Evolutionary conservation across 768 basidiomycete species (phyloP).

Genomic region (Tulasnella sp.): DNA sequence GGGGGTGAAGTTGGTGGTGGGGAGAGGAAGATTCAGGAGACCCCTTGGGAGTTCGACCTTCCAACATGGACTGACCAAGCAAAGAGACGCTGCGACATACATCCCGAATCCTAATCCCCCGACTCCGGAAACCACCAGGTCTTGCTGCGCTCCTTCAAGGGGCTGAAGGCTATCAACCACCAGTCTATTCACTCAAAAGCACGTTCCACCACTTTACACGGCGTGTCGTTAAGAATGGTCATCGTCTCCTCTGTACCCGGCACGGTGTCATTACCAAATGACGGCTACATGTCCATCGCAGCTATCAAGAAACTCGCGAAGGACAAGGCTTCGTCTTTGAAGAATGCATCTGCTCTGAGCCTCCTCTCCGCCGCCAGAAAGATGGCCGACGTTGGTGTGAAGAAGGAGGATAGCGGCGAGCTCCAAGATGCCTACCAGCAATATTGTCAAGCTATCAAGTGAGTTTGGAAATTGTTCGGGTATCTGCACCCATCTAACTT

Average conservation of each 20-base stretch:
- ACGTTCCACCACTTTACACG: not conserved
- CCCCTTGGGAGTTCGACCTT: not conserved
- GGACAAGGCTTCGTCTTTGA: conserved; percentile 44
- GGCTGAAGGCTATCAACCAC: not conserved
- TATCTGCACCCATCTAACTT: not conserved
- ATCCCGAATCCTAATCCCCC: conserved; percentile 1
- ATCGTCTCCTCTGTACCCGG: conserved; percentile 13
- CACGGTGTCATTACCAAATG: conserved; percentile 7
- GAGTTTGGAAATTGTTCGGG: not conserved
- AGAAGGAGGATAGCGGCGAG: conserved; percentile 17
- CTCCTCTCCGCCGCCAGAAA: conserved; percentile 56
- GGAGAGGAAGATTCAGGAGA: not conserved
- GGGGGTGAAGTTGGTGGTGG: not conserved
- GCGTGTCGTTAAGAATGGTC: conserved; percentile 2
- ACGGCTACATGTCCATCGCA: conserved; percentile 9
- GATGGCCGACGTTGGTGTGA: conserved; percentile 35
- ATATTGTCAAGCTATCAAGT: conserved; percentile 18
- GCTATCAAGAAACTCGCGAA: conserved; percentile 42
- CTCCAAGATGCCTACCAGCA: conserved; percentile 18
- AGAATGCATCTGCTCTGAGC: conserved; percentile 50
- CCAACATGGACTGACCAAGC: conserved; percentile 8
- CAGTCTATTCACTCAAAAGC: not conserved
- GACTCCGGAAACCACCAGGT: not conserved
- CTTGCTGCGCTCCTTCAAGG: not conserved
- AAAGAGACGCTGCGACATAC: not conserved